A percentile compares a stretch with the other conserved stretches of the same genome.
Evolutionary conservation across 2,329 filamentous ascomycete genomes (phyloP).

Genomic region (Aspergillus hortae): DNA sequence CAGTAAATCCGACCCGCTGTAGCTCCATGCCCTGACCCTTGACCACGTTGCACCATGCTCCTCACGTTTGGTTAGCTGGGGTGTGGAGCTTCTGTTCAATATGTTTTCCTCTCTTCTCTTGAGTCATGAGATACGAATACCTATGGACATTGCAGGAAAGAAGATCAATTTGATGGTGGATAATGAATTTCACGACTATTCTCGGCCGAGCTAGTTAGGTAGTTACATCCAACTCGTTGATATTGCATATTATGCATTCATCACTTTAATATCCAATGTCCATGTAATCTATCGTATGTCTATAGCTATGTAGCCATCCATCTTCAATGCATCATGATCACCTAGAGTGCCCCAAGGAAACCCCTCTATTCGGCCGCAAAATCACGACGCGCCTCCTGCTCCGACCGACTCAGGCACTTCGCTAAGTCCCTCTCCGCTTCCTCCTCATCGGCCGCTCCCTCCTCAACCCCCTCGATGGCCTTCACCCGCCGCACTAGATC

Average conservation of each 20-base stretch:
- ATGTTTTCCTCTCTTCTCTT: not conserved
- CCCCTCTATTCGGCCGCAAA: constrained; percentile 1
- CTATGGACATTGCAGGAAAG: not conserved
- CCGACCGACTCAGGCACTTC: constrained; percentile 20
- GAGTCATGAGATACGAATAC: not conserved
- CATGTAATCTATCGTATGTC: not conserved
- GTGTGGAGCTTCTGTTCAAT: not conserved
- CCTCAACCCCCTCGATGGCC: constrained; percentile 51
- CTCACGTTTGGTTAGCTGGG: not conserved
- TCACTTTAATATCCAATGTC: not conserved
- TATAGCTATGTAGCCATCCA: not conserved
- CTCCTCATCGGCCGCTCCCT: constrained; percentile 28
- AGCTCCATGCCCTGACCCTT: not conserved
- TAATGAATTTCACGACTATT: not conserved
- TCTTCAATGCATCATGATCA: not conserved
- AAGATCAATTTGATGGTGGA: not conserved
- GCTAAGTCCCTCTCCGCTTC: constrained; percentile 28
- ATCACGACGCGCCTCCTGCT: constrained; percentile 9
- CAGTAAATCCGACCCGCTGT: not conserved
- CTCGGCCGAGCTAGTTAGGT: too few relatives aligned
- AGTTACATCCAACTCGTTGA: too few relatives aligned
- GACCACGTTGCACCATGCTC: not conserved
- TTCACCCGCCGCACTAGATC: constrained; percentile 74
- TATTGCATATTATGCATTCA: not conserved
- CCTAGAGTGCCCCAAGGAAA: not conserved